phyloP scores from a whole-genome alignment of 371 early-diverging fungal species.

The Rhizopus stolonifer region DNA sequence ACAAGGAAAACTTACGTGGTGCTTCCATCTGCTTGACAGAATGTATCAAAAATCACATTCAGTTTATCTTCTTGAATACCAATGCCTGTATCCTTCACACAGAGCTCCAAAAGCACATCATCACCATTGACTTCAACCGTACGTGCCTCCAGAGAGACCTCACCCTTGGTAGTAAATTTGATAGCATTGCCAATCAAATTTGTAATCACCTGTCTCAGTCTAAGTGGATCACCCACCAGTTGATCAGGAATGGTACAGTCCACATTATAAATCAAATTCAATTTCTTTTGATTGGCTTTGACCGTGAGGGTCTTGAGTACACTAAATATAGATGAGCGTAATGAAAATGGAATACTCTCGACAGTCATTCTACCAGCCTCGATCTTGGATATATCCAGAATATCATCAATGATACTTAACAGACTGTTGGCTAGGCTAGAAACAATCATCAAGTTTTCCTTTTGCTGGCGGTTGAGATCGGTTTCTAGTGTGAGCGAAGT shows the following conservation, averaged over 20 bases:
- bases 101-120: constrained; percentile 57
- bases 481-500: constrained; percentile 63
- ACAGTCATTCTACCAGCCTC: constrained; percentile 79
- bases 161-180: constrained; percentile 79
- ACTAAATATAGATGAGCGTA: constrained; percentile 65
- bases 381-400: constrained; percentile 83
- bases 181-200: constrained; percentile 86
- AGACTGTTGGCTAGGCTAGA: constrained; percentile 66
- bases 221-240: constrained; percentile 72
- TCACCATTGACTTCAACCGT: constrained; percentile 35
- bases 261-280: constrained; percentile 61
- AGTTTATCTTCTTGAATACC: constrained; percentile 78
- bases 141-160: constrained; percentile 53
- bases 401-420: constrained; percentile 75
- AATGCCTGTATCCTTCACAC: constrained; percentile 83
- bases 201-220: constrained; percentile 78
- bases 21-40: constrained; percentile 78
- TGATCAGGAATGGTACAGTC: constrained; percentile 68
- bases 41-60: constrained; percentile 77
- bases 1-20: constrained; percentile 76
- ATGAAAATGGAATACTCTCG: constrained; percentile 66
- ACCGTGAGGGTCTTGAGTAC: constrained; percentile 68
- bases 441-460: constrained; percentile 74
- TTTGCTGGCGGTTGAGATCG: constrained; percentile 71
- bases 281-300: constrained; percentile 68